phyloP scores from a whole-genome alignment of 1,139 yeast species.

The Hyphopichia fennica region DNA sequence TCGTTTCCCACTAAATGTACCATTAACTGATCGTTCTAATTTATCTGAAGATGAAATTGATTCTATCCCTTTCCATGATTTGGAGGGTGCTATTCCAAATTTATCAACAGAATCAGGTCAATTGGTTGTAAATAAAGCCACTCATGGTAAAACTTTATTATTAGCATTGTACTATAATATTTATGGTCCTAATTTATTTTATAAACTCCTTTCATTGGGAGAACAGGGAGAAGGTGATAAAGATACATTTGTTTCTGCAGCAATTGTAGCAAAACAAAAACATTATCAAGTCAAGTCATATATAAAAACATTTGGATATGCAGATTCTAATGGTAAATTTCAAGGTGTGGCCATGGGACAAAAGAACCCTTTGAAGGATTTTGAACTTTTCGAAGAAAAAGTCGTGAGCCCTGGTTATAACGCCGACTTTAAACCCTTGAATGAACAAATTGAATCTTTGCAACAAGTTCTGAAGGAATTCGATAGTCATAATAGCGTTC shows the following conservation, averaged over 20 bases:
- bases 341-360: conserved; percentile 46
- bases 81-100: conserved; percentile 59
- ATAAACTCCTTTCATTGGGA: conserved; percentile 58
- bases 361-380: conserved; percentile 34
- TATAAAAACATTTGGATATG: conserved; percentile 33
- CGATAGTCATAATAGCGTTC: conserved; percentile 13
- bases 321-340: conserved; percentile 20
- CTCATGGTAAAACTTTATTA: conserved; percentile 53
- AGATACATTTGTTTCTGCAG: conserved; percentile 63
- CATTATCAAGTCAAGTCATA: conserved; percentile 52
- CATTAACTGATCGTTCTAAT: conserved; percentile 7
- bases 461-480: conserved; percentile 18
- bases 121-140: conserved; percentile 50
- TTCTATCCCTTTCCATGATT: conserved; percentile 45
- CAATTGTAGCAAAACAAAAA: conserved; percentile 43
- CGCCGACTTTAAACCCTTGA: conserved; percentile 7
- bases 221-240: conserved; percentile 69
- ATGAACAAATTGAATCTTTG: conserved; percentile 23
- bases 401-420: conserved; percentile 9
- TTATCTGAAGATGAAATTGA: conserved; percentile 11
- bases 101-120: conserved; percentile 68
- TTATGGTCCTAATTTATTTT: conserved; percentile 58
- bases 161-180: conserved; percentile 55
- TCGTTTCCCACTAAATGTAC: conserved; percentile 19
- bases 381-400: conserved; percentile 15